Conservation (phyloP, 2,329 filamentous ascomycete species). For the Didymella segeticola region DNA sequence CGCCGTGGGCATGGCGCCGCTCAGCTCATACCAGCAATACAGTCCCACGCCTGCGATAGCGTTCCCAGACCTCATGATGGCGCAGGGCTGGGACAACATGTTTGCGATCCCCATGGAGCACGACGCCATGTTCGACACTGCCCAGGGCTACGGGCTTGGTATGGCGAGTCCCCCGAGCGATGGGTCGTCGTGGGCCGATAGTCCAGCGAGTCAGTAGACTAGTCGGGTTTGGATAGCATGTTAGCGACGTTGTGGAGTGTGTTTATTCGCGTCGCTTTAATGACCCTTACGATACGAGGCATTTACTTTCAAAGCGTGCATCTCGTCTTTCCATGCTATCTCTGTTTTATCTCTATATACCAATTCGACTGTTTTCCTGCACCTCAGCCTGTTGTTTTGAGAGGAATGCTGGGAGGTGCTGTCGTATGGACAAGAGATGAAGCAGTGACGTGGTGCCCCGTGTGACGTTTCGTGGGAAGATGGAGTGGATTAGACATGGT, state of each 20-base stretch:
- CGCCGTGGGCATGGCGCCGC: constrained; percentile 26
- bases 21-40: constrained; percentile 26
- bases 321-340: too few relatives aligned
- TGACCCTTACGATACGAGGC: neutral
- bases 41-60: constrained; percentile 28
- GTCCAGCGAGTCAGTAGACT: constrained; percentile 14
- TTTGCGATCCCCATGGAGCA: constrained; percentile 41
- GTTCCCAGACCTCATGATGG: constrained; percentile 37
- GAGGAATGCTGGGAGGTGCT: too few relatives aligned
- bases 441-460: too few relatives aligned
- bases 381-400: too few relatives aligned
- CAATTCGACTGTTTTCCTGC: too few relatives aligned
- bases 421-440: too few relatives aligned
- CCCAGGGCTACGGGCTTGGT: constrained; percentile 26
- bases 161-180: constrained; percentile 34
- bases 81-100: constrained; percentile 36
- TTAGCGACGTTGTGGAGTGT: neutral
- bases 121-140: constrained; percentile 27
- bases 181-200: constrained; percentile 20
- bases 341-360: too few relatives aligned
- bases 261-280: neutral
- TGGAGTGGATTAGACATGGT: too few relatives aligned
- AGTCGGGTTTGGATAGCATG: neutral
- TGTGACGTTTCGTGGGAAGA: too few relatives aligned
- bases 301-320: neutral